Conservation (phyloP, 1,284 basidiomycete genomes). For the Cystobasidiaceae sp. region DNA sequence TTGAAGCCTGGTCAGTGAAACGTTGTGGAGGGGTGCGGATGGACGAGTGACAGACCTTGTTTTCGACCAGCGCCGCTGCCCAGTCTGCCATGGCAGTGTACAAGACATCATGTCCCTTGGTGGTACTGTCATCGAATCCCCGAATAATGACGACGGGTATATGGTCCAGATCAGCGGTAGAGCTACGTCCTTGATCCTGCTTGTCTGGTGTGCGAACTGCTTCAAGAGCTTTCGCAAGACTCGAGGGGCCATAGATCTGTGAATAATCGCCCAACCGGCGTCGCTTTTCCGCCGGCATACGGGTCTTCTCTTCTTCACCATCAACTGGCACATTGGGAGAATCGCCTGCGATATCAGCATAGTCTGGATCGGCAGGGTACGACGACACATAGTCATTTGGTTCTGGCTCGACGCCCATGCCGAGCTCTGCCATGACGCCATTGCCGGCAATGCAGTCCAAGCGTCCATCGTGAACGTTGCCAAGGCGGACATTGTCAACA, state of each 20-base stretch:
- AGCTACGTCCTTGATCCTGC: conserved; percentile 14
- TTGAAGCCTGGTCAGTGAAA: conserved; percentile 32
- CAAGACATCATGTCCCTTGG: conserved; percentile 64
- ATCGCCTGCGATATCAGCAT: background rate
- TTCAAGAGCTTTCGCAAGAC: conserved; percentile 22
- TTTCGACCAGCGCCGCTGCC: conserved; percentile 75
- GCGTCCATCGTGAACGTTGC: conserved; percentile 61
- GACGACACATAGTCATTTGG: background rate
- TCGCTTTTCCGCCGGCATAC: background rate
- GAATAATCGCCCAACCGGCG: conserved; percentile 2
- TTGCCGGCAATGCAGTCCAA: conserved; percentile 74
- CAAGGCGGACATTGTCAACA: conserved; percentile 32
- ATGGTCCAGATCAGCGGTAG: conserved; percentile 53
- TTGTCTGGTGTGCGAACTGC: conserved; percentile 29
- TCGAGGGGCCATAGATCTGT: conserved; percentile 29
- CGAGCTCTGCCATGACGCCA: conserved; percentile 75
- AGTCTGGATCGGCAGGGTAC: background rate
- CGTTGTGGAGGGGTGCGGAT: background rate
- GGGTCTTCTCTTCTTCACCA: background rate
- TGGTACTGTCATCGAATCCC: conserved; percentile 41
- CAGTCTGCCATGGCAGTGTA: conserved; percentile 75
- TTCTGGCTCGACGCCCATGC: conserved; percentile 45
- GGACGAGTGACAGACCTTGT: conserved; percentile 54
- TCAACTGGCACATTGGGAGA: background rate
- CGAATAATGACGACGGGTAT: conserved; percentile 65